Base-by-base conservation (phyloP, 2,329 filamentous ascomycete genomes). In the Aspergillus proliferans region DNA sequence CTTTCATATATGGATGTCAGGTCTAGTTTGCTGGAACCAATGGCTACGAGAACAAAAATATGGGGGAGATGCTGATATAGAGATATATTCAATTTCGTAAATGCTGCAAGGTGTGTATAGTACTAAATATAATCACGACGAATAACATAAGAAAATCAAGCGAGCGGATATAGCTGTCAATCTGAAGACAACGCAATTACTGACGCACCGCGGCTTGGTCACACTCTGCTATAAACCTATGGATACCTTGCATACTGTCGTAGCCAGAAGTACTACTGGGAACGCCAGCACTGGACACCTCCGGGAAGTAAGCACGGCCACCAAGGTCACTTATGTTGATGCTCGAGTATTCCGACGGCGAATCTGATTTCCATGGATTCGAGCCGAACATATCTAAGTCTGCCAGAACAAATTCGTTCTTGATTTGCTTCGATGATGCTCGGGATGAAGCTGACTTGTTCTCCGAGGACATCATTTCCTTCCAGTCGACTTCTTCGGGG, bases 221-320 rank as follows among this genome's bases (percentile, higher is more conserved):
- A 57, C 83, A 84, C 54, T 84, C 77, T 57, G 83, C 79, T 50
- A 86, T 72, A 60, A 86, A 86, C 45, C 75, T 74, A 58, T 84
- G 82, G 30, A 87, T 85, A 3, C 83, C 83, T 59, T 86, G 80
- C 12, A 83, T 67, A 4, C 81, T 79, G 52, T 84, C 82, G 53
- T 82, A 84, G 46, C 80, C 80, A 10, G 82, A 72, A 46, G 65
- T 38, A 43, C 59, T 55, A 53, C 69, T 56, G 26, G 57, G 56
- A 15, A 59, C 40, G 33, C 63, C 61, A 19, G 62, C 56, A 43
- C 75, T 74, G 12, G 64, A 64, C 6, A 65, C 44, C 62, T 73
- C 62, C n/a, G 64, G 59, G 44, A 72, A 72, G 47, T 65, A 71
- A 10, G 54, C 60, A 18, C 67, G 63, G 48, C 72, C 69, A 2